Conservation (phyloP, 129 eudicot species). For the Arctium minus region DNA sequence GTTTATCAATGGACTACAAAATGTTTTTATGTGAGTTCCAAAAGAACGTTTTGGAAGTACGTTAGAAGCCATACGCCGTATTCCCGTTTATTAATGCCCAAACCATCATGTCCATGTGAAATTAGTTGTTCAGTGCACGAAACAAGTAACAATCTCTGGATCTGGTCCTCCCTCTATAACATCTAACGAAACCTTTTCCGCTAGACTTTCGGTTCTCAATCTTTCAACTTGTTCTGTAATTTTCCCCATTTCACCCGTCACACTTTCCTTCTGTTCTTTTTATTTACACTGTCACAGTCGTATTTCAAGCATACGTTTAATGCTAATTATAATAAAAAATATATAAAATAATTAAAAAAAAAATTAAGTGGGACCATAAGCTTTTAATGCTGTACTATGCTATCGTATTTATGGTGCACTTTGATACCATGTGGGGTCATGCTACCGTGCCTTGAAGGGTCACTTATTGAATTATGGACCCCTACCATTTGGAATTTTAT, state of each 20-base stretch:
- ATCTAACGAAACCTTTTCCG: not conserved
- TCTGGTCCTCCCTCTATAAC: not conserved
- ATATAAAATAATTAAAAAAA: not conserved
- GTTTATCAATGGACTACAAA: no score
- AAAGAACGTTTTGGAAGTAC: not conserved
- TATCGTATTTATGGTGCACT: constrained; percentile 9
- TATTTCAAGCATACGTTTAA: not conserved
- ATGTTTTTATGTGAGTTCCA: not conserved
- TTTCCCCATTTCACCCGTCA: not conserved
- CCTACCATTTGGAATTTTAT: constrained; percentile 4
- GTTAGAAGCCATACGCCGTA: not conserved
- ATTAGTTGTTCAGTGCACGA: not conserved
- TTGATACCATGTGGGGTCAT: constrained; percentile 1
- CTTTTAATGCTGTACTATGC: constrained; percentile 11
- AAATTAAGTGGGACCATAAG: not conserved
- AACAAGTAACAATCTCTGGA: not conserved
- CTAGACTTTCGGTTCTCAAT: not conserved
- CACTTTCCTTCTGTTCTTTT: not conserved
- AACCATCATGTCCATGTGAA: not conserved
- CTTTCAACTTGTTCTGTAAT: not conserved
- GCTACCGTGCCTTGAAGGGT: constrained; percentile 7
- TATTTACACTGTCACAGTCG: not conserved
- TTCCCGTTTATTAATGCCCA: not conserved
- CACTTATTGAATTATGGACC: constrained; percentile 12
- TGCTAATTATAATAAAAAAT: no score